phyloP scores from a whole-genome alignment of 164 flowering plant species.

The Kingdonia uniflora region DNA sequence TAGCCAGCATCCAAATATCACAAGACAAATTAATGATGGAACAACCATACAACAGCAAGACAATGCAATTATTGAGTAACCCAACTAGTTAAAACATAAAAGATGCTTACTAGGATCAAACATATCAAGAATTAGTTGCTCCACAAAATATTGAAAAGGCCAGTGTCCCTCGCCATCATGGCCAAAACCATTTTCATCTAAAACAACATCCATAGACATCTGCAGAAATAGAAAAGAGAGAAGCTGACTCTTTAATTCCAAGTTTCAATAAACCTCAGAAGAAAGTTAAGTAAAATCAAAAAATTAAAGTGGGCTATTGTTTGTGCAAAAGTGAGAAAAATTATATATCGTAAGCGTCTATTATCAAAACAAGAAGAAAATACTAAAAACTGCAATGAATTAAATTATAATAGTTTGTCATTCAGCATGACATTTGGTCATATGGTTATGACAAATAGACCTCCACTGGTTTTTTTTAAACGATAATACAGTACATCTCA shows the following conservation, averaged over 20 bases:
- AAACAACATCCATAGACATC: conserved; percentile 31
- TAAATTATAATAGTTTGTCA: too few species aligned
- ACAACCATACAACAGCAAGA: conserved; percentile 1
- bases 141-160: conserved; percentile 85
- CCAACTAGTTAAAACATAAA: conserved; percentile 5
- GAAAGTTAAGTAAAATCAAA: not conserved
- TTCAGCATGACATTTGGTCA: too few species aligned
- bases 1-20: not conserved
- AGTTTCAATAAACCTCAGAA: not conserved
- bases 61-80: not conserved
- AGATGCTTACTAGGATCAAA: conserved; percentile 73
- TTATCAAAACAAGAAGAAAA: too few species aligned
- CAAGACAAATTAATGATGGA: too few species aligned
- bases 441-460: too few species aligned
- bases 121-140: conserved; percentile 83
- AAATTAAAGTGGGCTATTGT: too few species aligned
- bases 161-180: conserved; percentile 65
- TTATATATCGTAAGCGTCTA: too few species aligned
- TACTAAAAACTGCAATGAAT: too few species aligned
- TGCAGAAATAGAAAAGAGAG: conserved; percentile 14
- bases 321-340: too few species aligned
- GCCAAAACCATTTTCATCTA: conserved; percentile 52
- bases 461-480: too few species aligned
- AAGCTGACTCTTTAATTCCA: not conserved
- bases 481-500: too few species aligned